Evolutionary conservation across 1,139 yeast genomes (phyloP), one percentile per base, ranked within the genome.

Genomic region (Scheffersomyces insectosa): DNA sequence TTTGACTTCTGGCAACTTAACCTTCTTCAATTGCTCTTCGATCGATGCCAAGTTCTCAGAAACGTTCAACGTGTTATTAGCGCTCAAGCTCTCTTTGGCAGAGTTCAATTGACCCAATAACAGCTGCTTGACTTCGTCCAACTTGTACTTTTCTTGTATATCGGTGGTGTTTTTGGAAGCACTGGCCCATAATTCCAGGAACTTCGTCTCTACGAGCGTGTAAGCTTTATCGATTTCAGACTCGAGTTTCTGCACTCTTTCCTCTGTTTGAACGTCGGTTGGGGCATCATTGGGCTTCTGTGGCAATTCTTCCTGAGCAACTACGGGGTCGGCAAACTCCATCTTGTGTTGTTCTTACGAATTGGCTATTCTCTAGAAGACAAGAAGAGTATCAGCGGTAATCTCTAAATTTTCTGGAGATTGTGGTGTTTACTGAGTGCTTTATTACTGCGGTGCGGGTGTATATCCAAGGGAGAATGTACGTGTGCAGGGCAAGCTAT

Each of bases 211-310:
- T 36, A 80, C 65, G 28, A 65, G 57, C 13, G 66, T 54, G 59
- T 79, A 80, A 2, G 80, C 78, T 41, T 74, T 65, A 49, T 80
- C 86, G 39, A 82, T 79, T 47, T 76, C 82, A 9, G 59, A 55
- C 51, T 81, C 87, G 13, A 82, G 60, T 42, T 70, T 67, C 31
- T 68, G 74, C 11, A 81, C 77, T 4, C 72, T 66, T 49, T 77
- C 68, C 41, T 78, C 80, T 0, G 82, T 70, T 20, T 31, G 20
- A 7, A 15, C 34, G 20, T 11, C 15, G 11, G 23, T 9, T 6
- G 25, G 7, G n/a, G 27, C 32, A 11, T 23, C 37, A 8, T 28
- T 41, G 3, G 40, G 34, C 20, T 28, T 41, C 12, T 15, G 13
- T 8, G 43, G 20, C 5, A 33, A 54, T 28, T 52, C 56, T 20